Evolutionary conservation across 805 yeast species (phyloP), one percentile per base, ranked within the genome.

Genomic region (Kodamaea nitidulidarum): DNA sequence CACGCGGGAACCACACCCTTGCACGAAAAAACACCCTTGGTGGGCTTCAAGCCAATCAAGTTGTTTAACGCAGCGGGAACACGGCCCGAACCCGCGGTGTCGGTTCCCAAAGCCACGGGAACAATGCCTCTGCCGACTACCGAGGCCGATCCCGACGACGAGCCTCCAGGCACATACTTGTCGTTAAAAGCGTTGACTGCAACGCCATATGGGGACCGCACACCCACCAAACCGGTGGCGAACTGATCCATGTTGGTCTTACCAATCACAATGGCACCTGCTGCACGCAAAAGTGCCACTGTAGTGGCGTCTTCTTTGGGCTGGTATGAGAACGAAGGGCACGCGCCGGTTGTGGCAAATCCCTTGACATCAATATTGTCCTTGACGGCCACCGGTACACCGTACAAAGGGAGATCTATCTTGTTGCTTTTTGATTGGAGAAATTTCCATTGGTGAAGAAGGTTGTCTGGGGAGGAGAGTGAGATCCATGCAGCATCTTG

Each of bases 1-100:
- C 98, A 91, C 12, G 98, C 98, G 11, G 98, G 98, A 5, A 93
- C 93, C n/a, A 91, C 95, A 46, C 98, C 98, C 3, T 70, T 60
- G 42, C 95, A 80, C 7, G 95, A 85, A 51, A 91, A 81, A 1
- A 78, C 78, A 40, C 98, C 98, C 45, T 80, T 79, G 1, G 97
- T 81, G 27, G 98, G 98, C 63, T 91, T 91, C 49, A 93, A 75
- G 15, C 98, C 98, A 47, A 91, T 76, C 50, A 88, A 65, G 62
- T 93, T 93, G 73, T 91, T 91, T 48, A 91, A 71, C 21, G 88
- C 91, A 17, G 98, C 98, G 18, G 98, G 98, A 22, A 91, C 98
- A 55, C 98, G 78, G 30, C 97, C 97, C 4, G 96, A 87, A 15
- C 98, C 98, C 7, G 98, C 98, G 26, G 98, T 91, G 58, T 91